Evolutionary conservation across 2,329 filamentous ascomycete species (phyloP).

Genomic region (Clarireedia sp.): DNA sequence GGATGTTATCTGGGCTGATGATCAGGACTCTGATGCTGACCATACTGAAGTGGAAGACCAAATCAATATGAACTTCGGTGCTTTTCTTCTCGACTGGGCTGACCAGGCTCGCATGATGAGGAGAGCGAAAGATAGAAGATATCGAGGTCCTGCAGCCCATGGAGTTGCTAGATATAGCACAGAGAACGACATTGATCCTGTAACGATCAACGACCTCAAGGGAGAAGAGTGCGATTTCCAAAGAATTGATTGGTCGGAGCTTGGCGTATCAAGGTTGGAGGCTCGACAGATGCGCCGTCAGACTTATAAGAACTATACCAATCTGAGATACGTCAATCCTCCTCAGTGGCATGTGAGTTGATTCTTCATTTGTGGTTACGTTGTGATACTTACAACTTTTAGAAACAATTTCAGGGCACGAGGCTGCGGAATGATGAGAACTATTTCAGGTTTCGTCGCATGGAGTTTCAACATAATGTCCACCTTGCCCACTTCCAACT

Average conservation of each 20-base stretch:
- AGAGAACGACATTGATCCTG: conserved; percentile 16
- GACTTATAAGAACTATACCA: conserved; percentile 52
- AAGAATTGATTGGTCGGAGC: conserved; percentile 47
- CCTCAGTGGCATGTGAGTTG: conserved; percentile 42
- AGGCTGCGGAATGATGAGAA: conserved; percentile 23
- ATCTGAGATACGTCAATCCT: conserved; percentile 35
- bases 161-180: conserved; percentile 16
- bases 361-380: neutral
- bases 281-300: conserved; percentile 40
- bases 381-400: conserved; percentile 4
- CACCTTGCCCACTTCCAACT: conserved; percentile 59
- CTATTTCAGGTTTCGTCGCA: conserved; percentile 51
- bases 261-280: conserved; percentile 42
- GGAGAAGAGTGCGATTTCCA: conserved; percentile 52
- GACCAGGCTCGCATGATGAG: neutral
- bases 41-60: conserved; percentile 26
- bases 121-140: conserved; percentile 6
- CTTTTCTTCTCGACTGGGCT: conserved; percentile 45
- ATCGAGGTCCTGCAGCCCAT: conserved; percentile 13
- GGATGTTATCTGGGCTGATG: conserved; percentile 11
- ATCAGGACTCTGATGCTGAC: conserved; percentile 23
- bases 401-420: conserved; percentile 16
- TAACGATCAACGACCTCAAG: conserved; percentile 40
- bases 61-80: conserved; percentile 41
- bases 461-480: conserved; percentile 46